phyloP scores from a whole-genome alignment of 768 basidiomycete species.

The Pleurotus citrinopileatus region DNA sequence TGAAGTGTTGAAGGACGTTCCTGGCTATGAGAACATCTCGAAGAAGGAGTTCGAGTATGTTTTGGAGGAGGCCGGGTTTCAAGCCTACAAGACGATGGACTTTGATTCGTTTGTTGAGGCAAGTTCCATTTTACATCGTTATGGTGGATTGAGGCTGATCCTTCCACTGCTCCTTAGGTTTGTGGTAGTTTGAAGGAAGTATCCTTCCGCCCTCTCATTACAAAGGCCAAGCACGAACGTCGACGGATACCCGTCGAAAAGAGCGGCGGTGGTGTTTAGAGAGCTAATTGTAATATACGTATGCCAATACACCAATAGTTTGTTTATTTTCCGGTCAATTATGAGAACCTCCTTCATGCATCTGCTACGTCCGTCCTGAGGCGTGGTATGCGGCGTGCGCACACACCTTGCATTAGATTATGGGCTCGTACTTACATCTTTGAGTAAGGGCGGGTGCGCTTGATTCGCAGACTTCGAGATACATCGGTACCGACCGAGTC shows the following conservation, averaged over 20 bases:
- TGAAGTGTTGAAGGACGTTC: slow-evolving; percentile 41
- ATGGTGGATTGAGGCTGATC: background rate
- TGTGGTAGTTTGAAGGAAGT: slow-evolving; percentile 74
- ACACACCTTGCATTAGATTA: too few species aligned
- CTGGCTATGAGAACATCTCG: slow-evolving; percentile 60
- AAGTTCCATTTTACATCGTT: slow-evolving; percentile 20
- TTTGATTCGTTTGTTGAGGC: slow-evolving; percentile 92
- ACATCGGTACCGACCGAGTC: too few species aligned
- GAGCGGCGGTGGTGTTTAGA: slow-evolving; percentile 52
- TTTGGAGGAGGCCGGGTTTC: slow-evolving; percentile 72
- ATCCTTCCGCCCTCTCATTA: slow-evolving; percentile 35
- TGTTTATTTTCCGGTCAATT: too few species aligned
- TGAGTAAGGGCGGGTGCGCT: too few species aligned
- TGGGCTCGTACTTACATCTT: too few species aligned
- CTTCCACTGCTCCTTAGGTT: slow-evolving; percentile 39
- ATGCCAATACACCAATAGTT: too few species aligned
- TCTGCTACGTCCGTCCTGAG: too few species aligned
- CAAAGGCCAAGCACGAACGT: slow-evolving; percentile 24
- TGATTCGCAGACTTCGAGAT: too few species aligned
- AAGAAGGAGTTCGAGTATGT: slow-evolving; percentile 72
- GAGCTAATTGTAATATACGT: background rate
- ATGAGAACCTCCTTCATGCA: too few species aligned
- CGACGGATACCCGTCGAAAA: slow-evolving; percentile 50
- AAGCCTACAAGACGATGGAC: slow-evolving; percentile 51
- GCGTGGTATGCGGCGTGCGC: too few species aligned